Percentiles rank a stretch among this genome's conserved stretches.
Evolutionary conservation across 306 rosid species (phyloP).

Genomic region (Vigna radiata): DNA sequence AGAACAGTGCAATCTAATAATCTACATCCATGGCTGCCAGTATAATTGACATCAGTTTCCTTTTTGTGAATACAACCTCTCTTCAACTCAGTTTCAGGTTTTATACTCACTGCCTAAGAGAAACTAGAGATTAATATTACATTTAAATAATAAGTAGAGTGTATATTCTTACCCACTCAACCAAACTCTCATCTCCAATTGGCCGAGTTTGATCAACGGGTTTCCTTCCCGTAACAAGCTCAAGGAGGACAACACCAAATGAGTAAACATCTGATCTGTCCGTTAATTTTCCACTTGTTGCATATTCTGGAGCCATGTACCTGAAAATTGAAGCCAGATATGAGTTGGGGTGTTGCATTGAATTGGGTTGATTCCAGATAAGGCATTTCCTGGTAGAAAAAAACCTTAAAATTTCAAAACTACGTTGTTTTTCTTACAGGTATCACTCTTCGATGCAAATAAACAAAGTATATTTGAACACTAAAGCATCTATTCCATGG

Average conservation of each 20-base stretch:
- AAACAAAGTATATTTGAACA: too few species aligned
- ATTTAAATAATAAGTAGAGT: constrained; percentile 7
- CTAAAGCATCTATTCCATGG: too few species aligned
- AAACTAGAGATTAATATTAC: too few species aligned
- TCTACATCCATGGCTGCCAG: too few species aligned
- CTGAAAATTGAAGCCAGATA: constrained; percentile 51
- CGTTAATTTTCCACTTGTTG: constrained; percentile 92
- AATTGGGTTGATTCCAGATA: not conserved
- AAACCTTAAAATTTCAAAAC: not conserved
- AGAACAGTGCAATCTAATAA: too few species aligned
- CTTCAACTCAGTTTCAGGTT: too few species aligned
- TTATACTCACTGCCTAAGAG: too few species aligned
- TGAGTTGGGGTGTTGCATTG: constrained; percentile 12
- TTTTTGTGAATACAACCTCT: too few species aligned
- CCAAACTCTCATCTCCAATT: constrained; percentile 94
- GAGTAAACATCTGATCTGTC: constrained; percentile 98
- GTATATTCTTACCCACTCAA: constrained; percentile 80
- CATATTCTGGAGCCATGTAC: constrained; percentile 99
- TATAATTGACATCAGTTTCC: too few species aligned
- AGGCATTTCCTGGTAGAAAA: not conserved
- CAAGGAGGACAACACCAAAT: constrained; percentile 95
- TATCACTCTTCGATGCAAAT: not conserved
- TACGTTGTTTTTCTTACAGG: not conserved
- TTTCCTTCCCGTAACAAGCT: constrained; percentile 89
- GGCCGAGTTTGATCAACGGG: constrained; percentile 81